Evolutionary conservation across 1,284 basidiomycete species (phyloP).

Genomic region (Trichosporon sp.): DNA sequence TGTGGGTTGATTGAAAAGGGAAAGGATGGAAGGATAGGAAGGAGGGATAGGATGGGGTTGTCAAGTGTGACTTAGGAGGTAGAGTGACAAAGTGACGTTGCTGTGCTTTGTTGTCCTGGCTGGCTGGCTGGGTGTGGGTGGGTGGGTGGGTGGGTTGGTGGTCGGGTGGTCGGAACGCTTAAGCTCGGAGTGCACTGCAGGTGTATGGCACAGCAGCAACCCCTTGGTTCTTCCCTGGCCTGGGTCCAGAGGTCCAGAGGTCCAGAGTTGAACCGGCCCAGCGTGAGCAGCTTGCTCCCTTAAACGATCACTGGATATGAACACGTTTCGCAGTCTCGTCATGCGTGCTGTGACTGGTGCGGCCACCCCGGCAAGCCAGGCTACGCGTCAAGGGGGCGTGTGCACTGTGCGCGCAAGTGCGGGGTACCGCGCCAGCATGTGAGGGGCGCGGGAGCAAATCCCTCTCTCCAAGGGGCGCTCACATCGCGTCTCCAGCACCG

Average conservation of each 20-base stretch:
- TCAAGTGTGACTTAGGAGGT: neutral
- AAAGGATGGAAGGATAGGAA: neutral
- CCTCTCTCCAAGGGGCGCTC: neutral
- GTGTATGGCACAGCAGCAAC: too few species aligned
- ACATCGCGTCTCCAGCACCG: neutral
- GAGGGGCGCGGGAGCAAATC: too few species aligned
- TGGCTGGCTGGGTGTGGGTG: too few species aligned
- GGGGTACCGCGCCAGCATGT: neutral
- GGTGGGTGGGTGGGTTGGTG: too few species aligned
- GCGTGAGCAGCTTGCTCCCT: neutral
- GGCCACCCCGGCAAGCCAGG: too few species aligned
- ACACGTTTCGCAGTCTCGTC: neutral
- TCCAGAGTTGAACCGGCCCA: too few species aligned
- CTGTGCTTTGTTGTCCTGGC: neutral
- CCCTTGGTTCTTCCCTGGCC: too few species aligned
- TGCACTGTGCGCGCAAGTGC: neutral
- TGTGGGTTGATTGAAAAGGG: neutral
- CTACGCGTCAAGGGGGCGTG: neutral
- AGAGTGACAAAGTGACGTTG: neutral
- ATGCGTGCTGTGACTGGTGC: neutral
- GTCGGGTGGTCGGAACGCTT: neutral
- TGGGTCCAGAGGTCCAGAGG: neutral
- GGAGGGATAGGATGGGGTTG: neutral
- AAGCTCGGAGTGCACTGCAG: too few species aligned
- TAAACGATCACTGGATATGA: constrained; percentile 3